phyloP scores from a whole-genome alignment of 441 rosid genomes.

The Isatis lusitanica region DNA sequence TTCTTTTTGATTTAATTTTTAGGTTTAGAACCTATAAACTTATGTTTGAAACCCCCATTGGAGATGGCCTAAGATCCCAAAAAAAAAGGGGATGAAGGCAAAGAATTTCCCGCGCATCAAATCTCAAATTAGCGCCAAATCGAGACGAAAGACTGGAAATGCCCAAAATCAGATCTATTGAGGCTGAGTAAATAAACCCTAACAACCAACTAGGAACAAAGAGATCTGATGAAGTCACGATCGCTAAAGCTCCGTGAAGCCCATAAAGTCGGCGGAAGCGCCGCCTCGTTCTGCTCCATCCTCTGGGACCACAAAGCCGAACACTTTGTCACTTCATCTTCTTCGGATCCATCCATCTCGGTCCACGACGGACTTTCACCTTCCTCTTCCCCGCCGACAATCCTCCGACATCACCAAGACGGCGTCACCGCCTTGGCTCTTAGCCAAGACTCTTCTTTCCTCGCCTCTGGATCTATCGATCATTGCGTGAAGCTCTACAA shows the following conservation, averaged over 20 bases:
- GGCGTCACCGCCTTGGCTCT: constrained; percentile 86
- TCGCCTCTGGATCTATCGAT: constrained; percentile 91
- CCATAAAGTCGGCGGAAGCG: constrained; percentile 50
- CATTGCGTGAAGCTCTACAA: constrained; percentile 96
- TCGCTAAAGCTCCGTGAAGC: constrained; percentile 83
- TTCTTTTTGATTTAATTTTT: no score
- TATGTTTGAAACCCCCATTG: no score
- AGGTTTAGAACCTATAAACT: no score
- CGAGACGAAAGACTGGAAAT: neutral
- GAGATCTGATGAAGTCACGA: constrained; percentile 66
- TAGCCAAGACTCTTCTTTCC: constrained; percentile 85
- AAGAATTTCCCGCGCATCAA: constrained; percentile 19
- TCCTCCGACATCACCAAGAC: constrained; percentile 92
- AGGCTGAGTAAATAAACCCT: constrained; percentile 13
- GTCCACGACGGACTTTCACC: constrained; percentile 74
- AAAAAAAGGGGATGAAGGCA: neutral
- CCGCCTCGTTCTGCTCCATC: constrained; percentile 78
- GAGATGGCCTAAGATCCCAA: no score
- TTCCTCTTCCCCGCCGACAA: constrained; percentile 60
- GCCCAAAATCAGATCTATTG: neutral
- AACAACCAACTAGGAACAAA: neutral
- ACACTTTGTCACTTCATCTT: constrained; percentile 84
- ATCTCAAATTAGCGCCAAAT: constrained; percentile 22
- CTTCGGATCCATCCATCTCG: constrained; percentile 68
- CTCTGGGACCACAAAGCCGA: constrained; percentile 78